phyloP scores from a whole-genome alignment of 2,329 filamentous ascomycete species.

The Aspergillus candidus region DNA sequence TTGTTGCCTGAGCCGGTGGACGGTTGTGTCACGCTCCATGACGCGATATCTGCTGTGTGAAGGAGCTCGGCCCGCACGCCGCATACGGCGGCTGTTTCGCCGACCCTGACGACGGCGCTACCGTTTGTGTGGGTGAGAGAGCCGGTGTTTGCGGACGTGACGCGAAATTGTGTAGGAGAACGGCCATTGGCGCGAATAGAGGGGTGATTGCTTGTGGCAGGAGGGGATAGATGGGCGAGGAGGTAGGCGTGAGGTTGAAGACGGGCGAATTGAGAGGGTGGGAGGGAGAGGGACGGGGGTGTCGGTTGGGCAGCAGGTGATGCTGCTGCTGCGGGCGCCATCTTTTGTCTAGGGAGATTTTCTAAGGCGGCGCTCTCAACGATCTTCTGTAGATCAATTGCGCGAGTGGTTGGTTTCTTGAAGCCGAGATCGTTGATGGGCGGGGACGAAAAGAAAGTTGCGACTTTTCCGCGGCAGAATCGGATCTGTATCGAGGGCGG shows the following conservation, averaged over 20 bases:
- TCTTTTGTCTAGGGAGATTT: conserved; percentile 7
- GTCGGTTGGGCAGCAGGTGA: conserved; percentile 18
- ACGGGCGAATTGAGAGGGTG: conserved; percentile 69
- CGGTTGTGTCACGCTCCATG: conserved; percentile 35
- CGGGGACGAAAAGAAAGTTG: conserved; percentile 14
- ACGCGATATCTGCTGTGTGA: conserved; percentile 64
- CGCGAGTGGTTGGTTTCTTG: not conserved
- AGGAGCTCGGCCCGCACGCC: conserved; percentile 84
- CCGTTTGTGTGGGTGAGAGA: conserved; percentile 86
- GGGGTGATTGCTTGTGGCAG: conserved; percentile 42
- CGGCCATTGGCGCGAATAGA: conserved; percentile 78
- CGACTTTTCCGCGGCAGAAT: conserved; percentile 17
- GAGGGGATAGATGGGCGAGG: conserved; percentile 73
- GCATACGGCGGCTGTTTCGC: conserved; percentile 91
- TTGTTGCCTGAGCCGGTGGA: conserved; percentile 33
- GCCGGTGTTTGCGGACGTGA: conserved; percentile 70
- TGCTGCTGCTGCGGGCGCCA: conserved; percentile 18
- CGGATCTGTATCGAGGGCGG: conserved; percentile 10
- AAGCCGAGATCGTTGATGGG: conserved; percentile 4
- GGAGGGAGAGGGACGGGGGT: conserved; percentile 49
- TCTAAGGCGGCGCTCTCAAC: not conserved
- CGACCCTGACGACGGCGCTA: conserved; percentile 78
- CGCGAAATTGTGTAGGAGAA: conserved; percentile 60
- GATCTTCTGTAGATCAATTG: not conserved
- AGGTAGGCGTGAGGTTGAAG: conserved; percentile 85